Evolutionary conservation across 345 rosid species (phyloP).

Genomic region (Boechera stricta): DNA sequence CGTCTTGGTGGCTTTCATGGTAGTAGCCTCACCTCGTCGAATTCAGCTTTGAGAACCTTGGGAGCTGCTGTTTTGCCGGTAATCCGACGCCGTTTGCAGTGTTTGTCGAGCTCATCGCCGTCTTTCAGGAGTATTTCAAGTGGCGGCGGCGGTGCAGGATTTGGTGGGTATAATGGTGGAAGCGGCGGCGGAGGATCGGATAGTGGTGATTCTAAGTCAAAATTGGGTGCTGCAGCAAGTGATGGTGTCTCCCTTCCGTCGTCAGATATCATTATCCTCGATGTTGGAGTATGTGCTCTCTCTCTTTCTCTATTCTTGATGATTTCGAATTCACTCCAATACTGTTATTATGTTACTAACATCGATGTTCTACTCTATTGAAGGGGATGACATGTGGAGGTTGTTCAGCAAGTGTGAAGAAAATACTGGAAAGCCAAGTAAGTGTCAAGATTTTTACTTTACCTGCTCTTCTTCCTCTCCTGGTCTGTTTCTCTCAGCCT

Average conservation of each 20-base stretch:
- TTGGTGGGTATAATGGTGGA: conserved; percentile 50
- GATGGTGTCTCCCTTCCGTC: conserved; percentile 57
- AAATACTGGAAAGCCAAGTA: conserved; percentile 91
- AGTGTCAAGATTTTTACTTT: background rate
- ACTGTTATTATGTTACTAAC: background rate
- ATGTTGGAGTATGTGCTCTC: conserved; percentile 75
- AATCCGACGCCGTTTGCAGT: conserved; percentile 52
- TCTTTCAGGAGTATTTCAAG: conserved; percentile 57
- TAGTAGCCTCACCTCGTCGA: conserved; percentile 5
- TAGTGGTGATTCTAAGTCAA: conserved; percentile 64
- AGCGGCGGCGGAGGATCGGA: conserved; percentile 53
- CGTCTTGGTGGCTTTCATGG: conserved; percentile 35
- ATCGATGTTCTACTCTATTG: conserved; percentile 17
- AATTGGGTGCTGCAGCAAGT: conserved; percentile 52
- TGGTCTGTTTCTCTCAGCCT: background rate
- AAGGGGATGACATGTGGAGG: conserved; percentile 99
- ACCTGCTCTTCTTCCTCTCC: background rate
- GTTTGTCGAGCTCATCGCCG: conserved; percentile 58
- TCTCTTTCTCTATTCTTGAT: conserved; percentile 19
- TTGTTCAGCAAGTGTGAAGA: conserved; percentile 95
- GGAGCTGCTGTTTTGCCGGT: conserved; percentile 46
- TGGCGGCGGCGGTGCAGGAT: conserved; percentile 53
- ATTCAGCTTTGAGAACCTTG: conserved; percentile 36
- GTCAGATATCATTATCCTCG: conserved; percentile 79
- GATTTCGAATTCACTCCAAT: background rate